Evolutionary conservation across 2,329 filamentous ascomycete species (phyloP).

Genomic region (Xylariaceae sp.): DNA sequence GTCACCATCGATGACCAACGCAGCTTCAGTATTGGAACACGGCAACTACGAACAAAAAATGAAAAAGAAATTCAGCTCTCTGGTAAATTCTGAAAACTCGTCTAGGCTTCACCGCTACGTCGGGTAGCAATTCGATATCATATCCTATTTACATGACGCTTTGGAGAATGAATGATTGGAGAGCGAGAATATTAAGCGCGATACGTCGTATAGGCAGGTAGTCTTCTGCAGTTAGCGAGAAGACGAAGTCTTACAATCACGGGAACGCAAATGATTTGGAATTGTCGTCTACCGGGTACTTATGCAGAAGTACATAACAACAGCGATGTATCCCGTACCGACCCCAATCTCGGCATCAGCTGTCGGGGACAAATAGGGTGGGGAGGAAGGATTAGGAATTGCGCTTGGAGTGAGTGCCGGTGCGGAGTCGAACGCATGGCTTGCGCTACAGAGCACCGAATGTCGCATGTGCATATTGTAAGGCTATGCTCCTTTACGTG

Average conservation of each 20-base stretch:
- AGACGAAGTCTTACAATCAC: background rate
- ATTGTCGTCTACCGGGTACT: background rate
- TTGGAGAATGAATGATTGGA: background rate
- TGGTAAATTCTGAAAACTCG: background rate
- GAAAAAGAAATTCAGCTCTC: background rate
- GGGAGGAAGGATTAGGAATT: background rate
- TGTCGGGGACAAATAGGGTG: background rate
- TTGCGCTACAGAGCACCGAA: background rate
- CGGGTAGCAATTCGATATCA: background rate
- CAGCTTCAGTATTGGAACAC: background rate
- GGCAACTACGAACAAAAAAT: background rate
- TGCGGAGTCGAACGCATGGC: background rate
- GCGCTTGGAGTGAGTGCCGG: background rate
- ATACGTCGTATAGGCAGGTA: background rate
- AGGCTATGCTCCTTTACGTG: too few relatives aligned
- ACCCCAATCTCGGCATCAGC: background rate
- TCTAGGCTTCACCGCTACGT: background rate
- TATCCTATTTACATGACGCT: too few relatives aligned
- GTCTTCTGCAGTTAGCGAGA: background rate
- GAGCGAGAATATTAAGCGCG: too few relatives aligned
- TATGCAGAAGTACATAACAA: background rate
- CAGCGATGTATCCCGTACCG: background rate
- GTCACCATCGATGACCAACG: background rate
- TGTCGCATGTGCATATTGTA: background rate
- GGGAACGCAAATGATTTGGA: conserved; percentile 9